Evolutionary conservation across 2,329 filamentous ascomycete species (phyloP).

Genomic region (Cladosporium sp.): DNA sequence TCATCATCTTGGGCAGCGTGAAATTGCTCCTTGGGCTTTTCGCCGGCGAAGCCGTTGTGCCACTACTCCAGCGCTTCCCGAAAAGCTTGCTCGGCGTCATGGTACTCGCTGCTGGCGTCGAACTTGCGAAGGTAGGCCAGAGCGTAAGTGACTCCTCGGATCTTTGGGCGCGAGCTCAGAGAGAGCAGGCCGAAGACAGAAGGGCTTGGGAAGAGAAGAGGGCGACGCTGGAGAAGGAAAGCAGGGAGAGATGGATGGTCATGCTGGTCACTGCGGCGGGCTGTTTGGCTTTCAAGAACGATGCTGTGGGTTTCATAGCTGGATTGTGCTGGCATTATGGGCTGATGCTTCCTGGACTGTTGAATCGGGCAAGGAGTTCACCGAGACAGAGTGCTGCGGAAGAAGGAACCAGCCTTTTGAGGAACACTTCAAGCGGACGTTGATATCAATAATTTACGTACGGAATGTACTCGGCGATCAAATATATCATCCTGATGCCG

Average conservation of each 20-base stretch:
- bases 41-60: constrained; percentile 72
- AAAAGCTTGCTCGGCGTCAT: constrained; percentile 77
- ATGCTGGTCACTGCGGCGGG: constrained; percentile 86
- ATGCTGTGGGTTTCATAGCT: constrained; percentile 80
- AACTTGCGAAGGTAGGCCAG: constrained; percentile 82
- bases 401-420: not conserved
- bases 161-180: constrained; percentile 48
- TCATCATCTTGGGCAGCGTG: constrained; percentile 73
- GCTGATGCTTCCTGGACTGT: constrained; percentile 44
- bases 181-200: constrained; percentile 23
- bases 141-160: constrained; percentile 73
- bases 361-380: constrained; percentile 19
- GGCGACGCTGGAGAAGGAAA: constrained; percentile 58
- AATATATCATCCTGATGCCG: too few species aligned
- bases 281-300: constrained; percentile 83
- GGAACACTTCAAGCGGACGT: not conserved
- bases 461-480: not conserved
- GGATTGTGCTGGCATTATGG: constrained; percentile 78
- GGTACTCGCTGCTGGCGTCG: constrained; percentile 85
- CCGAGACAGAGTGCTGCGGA: not conserved
- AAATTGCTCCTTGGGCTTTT: constrained; percentile 76
- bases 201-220: constrained; percentile 48
- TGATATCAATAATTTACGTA: not conserved
- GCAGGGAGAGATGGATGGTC: constrained; percentile 76
- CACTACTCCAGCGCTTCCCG: constrained; percentile 71